Conservation (phyloP, 208 protist genomes). For the Leishmania tarentolae region DNA sequence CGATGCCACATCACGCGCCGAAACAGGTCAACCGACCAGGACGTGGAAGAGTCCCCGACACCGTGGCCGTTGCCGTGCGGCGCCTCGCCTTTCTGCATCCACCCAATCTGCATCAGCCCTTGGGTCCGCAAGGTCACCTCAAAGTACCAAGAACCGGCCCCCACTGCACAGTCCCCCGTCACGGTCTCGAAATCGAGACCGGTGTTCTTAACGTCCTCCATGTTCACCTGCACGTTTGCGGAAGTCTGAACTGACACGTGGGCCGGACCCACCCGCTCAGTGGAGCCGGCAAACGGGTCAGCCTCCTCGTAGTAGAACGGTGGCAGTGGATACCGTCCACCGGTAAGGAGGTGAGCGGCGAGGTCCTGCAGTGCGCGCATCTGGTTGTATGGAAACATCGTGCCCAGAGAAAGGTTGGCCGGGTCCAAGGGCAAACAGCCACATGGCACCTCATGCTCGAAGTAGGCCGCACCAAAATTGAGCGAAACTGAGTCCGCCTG, state of each 20-base stretch:
- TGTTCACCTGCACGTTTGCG: conserved; percentile 70
- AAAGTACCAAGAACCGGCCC: conserved; percentile 89
- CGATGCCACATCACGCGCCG: conserved; percentile 88
- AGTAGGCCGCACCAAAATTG: conserved; percentile 89
- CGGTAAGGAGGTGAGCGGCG: conserved; percentile 67
- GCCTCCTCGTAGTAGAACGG: conserved; percentile 88
- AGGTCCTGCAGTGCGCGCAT: conserved; percentile 88
- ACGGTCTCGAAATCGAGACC: conserved; percentile 76
- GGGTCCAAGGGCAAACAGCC: conserved; percentile 86
- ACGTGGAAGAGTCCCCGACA: conserved; percentile 84
- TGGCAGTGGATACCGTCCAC: conserved; percentile 60
- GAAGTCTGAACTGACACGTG: conserved; percentile 82
- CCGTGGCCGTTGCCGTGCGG: conserved; percentile 36
- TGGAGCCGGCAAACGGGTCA: conserved; percentile 80
- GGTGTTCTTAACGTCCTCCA: conserved; percentile 77
- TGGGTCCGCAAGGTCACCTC: conserved; percentile 89
- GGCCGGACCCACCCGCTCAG: conserved; percentile 76
- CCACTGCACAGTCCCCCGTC: conserved; percentile 75
- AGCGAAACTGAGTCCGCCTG: conserved; percentile 66
- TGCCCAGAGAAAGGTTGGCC: conserved; percentile 68
- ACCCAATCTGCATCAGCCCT: conserved; percentile 93
- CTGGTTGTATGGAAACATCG: conserved; percentile 88
- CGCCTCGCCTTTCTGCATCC: conserved; percentile 49
- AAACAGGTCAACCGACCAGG: conserved; percentile 90
- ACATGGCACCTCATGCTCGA: conserved; percentile 79